Conservation (phyloP, 1,139 yeast species). For the Taphrina sp. region DNA sequence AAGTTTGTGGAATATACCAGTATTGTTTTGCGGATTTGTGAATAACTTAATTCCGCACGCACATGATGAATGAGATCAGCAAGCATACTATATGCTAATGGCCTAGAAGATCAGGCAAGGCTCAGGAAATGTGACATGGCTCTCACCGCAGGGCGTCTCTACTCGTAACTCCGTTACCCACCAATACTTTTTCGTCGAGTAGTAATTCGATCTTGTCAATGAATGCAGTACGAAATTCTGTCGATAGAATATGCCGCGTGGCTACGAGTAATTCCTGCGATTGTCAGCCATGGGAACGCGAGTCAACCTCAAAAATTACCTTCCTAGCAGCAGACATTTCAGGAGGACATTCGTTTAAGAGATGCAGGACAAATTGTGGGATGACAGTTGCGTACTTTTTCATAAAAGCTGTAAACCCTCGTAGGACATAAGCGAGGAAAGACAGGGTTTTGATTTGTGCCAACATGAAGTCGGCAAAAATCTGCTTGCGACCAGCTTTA, state of each 20-base stretch:
- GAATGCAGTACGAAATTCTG: conserved; percentile 78
- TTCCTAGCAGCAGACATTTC: conserved; percentile 89
- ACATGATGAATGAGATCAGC: conserved; percentile 96
- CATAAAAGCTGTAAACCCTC: conserved; percentile 74
- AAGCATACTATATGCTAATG: conserved; percentile 90
- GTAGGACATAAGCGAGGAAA: conserved; percentile 85
- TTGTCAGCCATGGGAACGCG: conserved; percentile 5
- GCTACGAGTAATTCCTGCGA: conserved; percentile 76
- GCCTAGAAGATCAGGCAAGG: conserved; percentile 43
- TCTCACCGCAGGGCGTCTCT: conserved; percentile 64
- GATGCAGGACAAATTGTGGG: conserved; percentile 81
- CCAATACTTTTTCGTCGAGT: conserved; percentile 79
- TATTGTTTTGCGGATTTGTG: conserved; percentile 86
- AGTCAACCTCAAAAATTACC: conserved; percentile 8
- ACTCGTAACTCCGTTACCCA: conserved; percentile 91
- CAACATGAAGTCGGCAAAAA: conserved; percentile 82
- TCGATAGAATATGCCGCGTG: conserved; percentile 86
- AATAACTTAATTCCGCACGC: conserved; percentile 75
- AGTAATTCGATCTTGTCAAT: conserved; percentile 80
- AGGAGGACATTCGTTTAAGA: conserved; percentile 95
- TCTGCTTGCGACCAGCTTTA: conserved; percentile 50
- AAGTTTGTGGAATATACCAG: conserved; percentile 75
- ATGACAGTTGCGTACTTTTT: conserved; percentile 63
- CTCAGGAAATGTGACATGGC: conserved; percentile 40
- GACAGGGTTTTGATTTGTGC: conserved; percentile 99